Evolutionary conservation across 2,329 filamentous ascomycete species (phyloP).

Genomic region (Zymoseptoria pseudotritici): DNA sequence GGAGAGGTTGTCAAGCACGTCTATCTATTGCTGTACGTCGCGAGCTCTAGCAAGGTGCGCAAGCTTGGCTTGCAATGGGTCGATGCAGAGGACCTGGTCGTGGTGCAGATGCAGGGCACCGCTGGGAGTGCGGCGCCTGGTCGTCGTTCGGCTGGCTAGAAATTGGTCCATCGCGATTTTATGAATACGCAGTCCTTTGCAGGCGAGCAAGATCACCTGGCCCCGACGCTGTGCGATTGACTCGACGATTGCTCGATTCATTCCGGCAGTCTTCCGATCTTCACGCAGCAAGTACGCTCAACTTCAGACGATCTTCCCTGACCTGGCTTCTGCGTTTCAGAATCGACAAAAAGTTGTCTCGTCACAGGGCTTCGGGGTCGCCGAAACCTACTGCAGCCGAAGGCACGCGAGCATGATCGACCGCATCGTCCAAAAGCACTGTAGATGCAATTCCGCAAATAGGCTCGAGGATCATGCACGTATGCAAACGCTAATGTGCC

Average conservation of each 20-base stretch:
- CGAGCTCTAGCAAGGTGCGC: slow-evolving; percentile 57
- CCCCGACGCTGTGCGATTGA: neutral
- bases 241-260: neutral
- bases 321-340: too few species aligned
- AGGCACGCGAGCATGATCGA: neutral
- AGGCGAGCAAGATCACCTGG: neutral
- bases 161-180: neutral
- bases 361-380: neutral
- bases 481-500: neutral
- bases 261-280: neutral
- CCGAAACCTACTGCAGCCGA: neutral
- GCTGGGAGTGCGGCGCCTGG: neutral
- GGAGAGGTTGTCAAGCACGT: slow-evolving; percentile 64
- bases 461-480: neutral
- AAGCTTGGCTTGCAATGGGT: slow-evolving; percentile 57
- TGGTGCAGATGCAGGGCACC: slow-evolving; percentile 43
- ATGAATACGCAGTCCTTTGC: neutral
- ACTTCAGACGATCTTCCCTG: neutral
- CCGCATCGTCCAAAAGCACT: neutral
- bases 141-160: neutral
- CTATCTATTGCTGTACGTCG: slow-evolving; percentile 67
- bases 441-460: neutral
- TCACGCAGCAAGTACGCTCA: neutral
- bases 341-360: neutral
- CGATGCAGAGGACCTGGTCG: slow-evolving; percentile 51